A percentile compares a stretch with the other conserved stretches of the same genome.
Conservation (phyloP, 148 eudicot genomes). For the Rhododendron kiyosumense region DNA sequence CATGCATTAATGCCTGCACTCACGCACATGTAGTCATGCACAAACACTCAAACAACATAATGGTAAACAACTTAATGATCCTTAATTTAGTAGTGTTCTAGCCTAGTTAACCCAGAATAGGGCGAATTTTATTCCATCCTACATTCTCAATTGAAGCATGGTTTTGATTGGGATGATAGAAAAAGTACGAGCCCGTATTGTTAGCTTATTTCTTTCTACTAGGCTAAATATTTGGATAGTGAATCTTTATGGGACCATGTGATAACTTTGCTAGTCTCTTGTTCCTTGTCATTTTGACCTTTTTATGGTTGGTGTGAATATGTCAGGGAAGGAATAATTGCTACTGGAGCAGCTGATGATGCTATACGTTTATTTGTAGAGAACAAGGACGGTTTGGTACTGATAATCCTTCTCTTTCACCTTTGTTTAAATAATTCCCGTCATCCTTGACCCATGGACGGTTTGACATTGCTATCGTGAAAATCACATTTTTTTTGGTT, state of each 20-base stretch:
- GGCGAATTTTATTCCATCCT: background rate
- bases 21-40: background rate
- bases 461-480: background rate
- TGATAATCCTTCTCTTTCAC: background rate
- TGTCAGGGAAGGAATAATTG: constrained; percentile 79
- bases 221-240: background rate
- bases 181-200: background rate
- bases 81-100: constrained; percentile 1
- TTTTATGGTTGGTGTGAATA: constrained; percentile 10
- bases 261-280: constrained; percentile 2
- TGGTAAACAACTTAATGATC: background rate
- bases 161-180: background rate
- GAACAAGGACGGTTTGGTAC: constrained; percentile 58
- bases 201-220: background rate
- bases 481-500: background rate
- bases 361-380: constrained; percentile 81
- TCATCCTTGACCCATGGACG: background rate
- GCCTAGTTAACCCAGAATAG: background rate
- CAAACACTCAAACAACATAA: background rate
- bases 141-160: background rate
- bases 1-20: background rate
- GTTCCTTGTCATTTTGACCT: background rate
- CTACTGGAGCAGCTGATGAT: constrained; percentile 96
- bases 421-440: background rate
- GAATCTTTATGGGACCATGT: background rate